These are phyloP conservation scores for Pythium phragmitis DNA, from an alignment of 352 stramenopile species.

Conservation along the genomic window DNA sequence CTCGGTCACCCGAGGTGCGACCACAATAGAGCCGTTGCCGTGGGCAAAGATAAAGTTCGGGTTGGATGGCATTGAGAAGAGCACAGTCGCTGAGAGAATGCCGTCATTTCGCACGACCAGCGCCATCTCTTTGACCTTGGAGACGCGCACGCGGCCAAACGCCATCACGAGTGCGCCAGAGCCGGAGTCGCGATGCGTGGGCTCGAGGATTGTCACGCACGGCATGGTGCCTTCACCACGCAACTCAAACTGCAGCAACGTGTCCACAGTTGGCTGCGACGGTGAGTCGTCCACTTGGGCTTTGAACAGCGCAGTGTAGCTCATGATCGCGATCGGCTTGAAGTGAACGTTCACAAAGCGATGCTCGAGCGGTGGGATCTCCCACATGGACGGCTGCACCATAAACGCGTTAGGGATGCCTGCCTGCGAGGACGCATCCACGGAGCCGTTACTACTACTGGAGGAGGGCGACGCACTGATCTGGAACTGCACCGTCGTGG, in stretches of 20 bases:
- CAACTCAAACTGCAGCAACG: constrained; percentile 87
- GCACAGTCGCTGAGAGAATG: constrained; percentile 87
- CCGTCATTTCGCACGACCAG: constrained; percentile 90
- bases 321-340: constrained; percentile 82
- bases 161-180: constrained; percentile 65
- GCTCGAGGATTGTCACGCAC: constrained; percentile 88
- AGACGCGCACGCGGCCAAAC: constrained; percentile 77
- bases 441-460: constrained; percentile 1
- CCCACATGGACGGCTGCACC: constrained; percentile 89
- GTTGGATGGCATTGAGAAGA: constrained; percentile 87
- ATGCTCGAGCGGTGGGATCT: constrained; percentile 94
- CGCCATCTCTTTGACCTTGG: constrained; percentile 63
- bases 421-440: neutral
- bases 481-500: constrained; percentile 84
- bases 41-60: constrained; percentile 72
- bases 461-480: constrained; percentile 33
- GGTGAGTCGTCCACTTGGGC: constrained; percentile 84
- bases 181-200: constrained; percentile 54
- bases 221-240: constrained; percentile 92
- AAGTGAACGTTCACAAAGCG: constrained; percentile 95
- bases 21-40: constrained; percentile 71
- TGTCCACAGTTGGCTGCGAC: constrained; percentile 30
- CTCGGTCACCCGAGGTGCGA: constrained; percentile 64
- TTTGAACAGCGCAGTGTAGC: constrained; percentile 79
- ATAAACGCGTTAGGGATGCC: constrained; percentile 49